Percentiles rank a stretch among this genome's conserved stretches.
phyloP scores from a whole-genome alignment of 2,329 filamentous ascomycete species.

The Nigrospora sphaerica region DNA sequence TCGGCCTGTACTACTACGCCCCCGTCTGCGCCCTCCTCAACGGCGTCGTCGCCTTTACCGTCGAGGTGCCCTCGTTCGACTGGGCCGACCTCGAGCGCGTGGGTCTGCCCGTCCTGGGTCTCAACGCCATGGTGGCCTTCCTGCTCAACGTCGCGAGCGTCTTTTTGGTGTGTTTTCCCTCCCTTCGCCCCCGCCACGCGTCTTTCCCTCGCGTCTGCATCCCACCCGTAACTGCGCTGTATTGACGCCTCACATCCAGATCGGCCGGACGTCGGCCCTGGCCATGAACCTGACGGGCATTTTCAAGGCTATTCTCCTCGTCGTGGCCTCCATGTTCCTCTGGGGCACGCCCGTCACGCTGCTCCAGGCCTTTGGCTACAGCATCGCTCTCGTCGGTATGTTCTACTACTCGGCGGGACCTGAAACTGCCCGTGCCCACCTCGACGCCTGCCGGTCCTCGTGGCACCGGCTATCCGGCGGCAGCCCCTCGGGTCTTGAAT shows the following conservation, averaged over 20 bases:
- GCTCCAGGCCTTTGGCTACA: constrained; percentile 62
- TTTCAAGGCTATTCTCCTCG: constrained; percentile 64
- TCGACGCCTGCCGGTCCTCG: constrained; percentile 1
- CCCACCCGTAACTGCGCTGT: background rate
- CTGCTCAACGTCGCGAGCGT: constrained; percentile 75
- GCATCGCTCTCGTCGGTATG: constrained; percentile 37
- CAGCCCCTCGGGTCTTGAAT: too few species aligned
- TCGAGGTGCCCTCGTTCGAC: constrained; percentile 59
- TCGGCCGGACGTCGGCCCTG: constrained; percentile 63
- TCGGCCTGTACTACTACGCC: constrained; percentile 83
- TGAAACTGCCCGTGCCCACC: background rate
- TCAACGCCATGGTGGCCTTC: constrained; percentile 73
- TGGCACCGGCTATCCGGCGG: too few species aligned
- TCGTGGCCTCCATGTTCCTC: constrained; percentile 57
- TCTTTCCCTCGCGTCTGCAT: background rate
- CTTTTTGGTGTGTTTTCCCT: constrained; percentile 57
- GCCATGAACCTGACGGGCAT: constrained; percentile 66
- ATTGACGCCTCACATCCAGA: constrained; percentile 18
- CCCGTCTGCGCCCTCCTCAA: constrained; percentile 80
- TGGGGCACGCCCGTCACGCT: constrained; percentile 56
- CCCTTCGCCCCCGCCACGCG: background rate
- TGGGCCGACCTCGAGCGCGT: constrained; percentile 57
- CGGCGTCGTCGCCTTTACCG: constrained; percentile 57
- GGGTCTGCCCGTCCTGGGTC: constrained; percentile 56
- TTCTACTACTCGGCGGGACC: constrained; percentile 21